A percentile compares a stretch with the other conserved stretches of the same genome.
These are phyloP conservation scores for Metschnikowia continentalis DNA, from an alignment of 805 yeast species.

Conservation along the genomic window DNA sequence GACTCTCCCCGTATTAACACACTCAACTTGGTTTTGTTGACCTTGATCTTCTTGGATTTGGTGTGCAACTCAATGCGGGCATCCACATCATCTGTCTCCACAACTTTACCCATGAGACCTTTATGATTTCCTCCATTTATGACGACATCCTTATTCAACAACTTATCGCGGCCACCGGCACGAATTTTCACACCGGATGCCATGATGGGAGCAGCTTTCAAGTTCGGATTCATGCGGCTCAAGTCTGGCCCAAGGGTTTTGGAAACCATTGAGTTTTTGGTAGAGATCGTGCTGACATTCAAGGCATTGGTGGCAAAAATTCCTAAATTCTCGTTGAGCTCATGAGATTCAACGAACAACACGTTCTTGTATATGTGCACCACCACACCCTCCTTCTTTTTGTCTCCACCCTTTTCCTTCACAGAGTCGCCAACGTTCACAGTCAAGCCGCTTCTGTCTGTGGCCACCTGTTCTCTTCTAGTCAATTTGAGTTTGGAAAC, in stretches of 20 bases:
- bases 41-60: slow-evolving; percentile 81
- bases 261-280: slow-evolving; percentile 70
- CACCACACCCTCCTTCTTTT: slow-evolving; percentile 79
- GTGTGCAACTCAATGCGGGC: slow-evolving; percentile 95
- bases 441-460: slow-evolving; percentile 82
- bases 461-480: slow-evolving; percentile 71
- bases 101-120: slow-evolving; percentile 89
- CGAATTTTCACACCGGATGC: slow-evolving; percentile 46
- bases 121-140: slow-evolving; percentile 90
- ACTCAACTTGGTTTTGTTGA: slow-evolving; percentile 72
- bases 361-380: slow-evolving; percentile 79
- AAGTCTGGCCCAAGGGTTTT: slow-evolving; percentile 59
- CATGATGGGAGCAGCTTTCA: slow-evolving; percentile 44
- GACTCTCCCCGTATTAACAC: slow-evolving; percentile 68
- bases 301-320: slow-evolving; percentile 76
- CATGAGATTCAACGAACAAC: slow-evolving; percentile 77
- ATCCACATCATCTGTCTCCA: slow-evolving; percentile 85
- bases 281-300: slow-evolving; percentile 77
- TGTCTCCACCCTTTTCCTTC: slow-evolving; percentile 74
- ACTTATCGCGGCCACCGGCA: slow-evolving; percentile 73
- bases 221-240: slow-evolving; percentile 80
- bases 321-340: slow-evolving; percentile 81
- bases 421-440: slow-evolving; percentile 89
- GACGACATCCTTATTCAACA: slow-evolving; percentile 79
- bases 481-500: slow-evolving; percentile 66